phyloP scores from a whole-genome alignment of 768 basidiomycete genomes.

The Porphyrellus cyaneotinctus region DNA sequence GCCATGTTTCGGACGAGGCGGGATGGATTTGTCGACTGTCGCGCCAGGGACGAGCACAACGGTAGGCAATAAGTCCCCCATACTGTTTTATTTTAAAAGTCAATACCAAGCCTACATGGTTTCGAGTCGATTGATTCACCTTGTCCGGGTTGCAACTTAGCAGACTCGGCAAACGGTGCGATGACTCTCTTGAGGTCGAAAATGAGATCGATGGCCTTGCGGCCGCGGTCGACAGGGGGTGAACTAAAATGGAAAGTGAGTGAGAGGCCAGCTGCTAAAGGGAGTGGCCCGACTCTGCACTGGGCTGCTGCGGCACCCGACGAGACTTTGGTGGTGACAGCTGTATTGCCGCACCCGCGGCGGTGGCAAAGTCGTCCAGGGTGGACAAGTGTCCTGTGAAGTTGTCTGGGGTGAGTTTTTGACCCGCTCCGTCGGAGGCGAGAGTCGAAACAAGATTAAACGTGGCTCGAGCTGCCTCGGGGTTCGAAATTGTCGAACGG shows the following conservation, averaged over 20 bases:
- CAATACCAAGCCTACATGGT: background rate
- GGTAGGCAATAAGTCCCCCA: slow-evolving; percentile 81
- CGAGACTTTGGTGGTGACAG: slow-evolving; percentile 52
- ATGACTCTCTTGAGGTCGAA: slow-evolving; percentile 68
- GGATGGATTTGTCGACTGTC: slow-evolving; percentile 78
- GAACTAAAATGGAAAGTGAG: slow-evolving; percentile 44
- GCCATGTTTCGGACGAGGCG: slow-evolving; percentile 83
- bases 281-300: slow-evolving; percentile 45
- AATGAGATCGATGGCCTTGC: slow-evolving; percentile 77
- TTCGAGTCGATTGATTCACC: slow-evolving; percentile 14
- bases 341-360: slow-evolving; percentile 63
- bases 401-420: slow-evolving; percentile 71
- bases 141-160: slow-evolving; percentile 36
- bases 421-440: slow-evolving; percentile 55
- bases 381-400: slow-evolving; percentile 74
- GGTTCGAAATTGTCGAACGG: slow-evolving; percentile 78
- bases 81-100: slow-evolving; percentile 42
- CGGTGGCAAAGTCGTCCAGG: slow-evolving; percentile 81
- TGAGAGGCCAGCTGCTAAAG: background rate
- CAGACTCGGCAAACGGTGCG: slow-evolving; percentile 50
- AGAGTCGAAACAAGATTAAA: slow-evolving; percentile 74
- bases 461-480: slow-evolving; percentile 82
- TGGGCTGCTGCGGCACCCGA: slow-evolving; percentile 45
- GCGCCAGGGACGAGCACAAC: slow-evolving; percentile 64
- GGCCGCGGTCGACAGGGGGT: slow-evolving; percentile 73